Evolutionary conservation across 805 yeast species (phyloP).

Genomic region (Jamesozyma lodderae): DNA sequence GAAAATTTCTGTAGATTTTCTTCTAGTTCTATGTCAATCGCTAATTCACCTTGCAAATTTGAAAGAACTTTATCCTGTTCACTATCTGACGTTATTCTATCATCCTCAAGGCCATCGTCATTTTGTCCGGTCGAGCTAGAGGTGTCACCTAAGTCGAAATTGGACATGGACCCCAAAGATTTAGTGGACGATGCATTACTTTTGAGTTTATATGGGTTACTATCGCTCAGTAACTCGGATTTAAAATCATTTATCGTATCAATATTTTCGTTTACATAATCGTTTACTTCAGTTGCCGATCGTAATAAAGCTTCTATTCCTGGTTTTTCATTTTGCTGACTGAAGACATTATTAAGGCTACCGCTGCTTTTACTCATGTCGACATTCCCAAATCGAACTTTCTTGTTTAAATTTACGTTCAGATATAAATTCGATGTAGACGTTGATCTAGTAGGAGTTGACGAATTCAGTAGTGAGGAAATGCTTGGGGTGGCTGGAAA

Average conservation of each 20-base stretch:
- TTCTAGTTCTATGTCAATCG: neutral
- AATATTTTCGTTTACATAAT: conserved; percentile 19
- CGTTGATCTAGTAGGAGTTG: neutral
- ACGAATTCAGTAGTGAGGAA: too few relatives aligned
- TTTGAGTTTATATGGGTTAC: neutral
- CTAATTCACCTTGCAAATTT: neutral
- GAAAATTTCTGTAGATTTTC: conserved; percentile 2
- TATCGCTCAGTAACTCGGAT: conserved; percentile 9
- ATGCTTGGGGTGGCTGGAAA: conserved; percentile 6
- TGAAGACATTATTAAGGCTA: neutral
- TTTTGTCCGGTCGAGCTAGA: neutral
- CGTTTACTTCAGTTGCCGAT: conserved; percentile 23
- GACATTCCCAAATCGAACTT: conserved; percentile 6
- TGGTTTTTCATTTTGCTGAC: conserved; percentile 3
- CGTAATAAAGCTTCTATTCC: conserved; percentile 24
- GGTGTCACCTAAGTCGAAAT: conserved; percentile 24
- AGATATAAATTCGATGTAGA: neutral
- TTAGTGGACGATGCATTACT: neutral
- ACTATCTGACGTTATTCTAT: neutral
- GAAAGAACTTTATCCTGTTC: neutral
- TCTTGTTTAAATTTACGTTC: neutral
- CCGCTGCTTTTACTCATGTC: too few relatives aligned
- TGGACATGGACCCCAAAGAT: conserved; percentile 19
- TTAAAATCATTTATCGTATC: conserved; percentile 21
- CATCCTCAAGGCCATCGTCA: neutral